Conservation (phyloP, 768 basidiomycete species). For the Phylloporus rhodoxanthus region DNA sequence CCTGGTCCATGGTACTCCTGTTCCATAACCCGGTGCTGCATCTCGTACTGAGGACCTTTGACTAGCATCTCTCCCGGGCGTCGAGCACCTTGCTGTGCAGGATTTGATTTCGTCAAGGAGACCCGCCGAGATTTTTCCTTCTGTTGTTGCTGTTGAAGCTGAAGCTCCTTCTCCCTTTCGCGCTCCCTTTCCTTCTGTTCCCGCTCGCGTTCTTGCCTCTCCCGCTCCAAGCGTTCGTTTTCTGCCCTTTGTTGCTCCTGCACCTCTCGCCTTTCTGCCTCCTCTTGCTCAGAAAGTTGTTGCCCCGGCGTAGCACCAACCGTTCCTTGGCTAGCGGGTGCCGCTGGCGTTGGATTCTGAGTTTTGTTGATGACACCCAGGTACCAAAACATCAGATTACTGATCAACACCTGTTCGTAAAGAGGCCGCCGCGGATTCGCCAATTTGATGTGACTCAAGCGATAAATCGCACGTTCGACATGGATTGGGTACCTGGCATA, state of each 20-base stretch:
- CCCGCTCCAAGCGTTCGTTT: slow-evolving; percentile 42
- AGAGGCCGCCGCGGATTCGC: slow-evolving; percentile 94
- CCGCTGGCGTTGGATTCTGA: slow-evolving; percentile 42
- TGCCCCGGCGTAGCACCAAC: slow-evolving; percentile 20
- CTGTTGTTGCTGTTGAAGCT: slow-evolving; percentile 35
- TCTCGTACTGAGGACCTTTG: slow-evolving; percentile 85
- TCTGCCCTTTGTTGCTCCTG: slow-evolving; percentile 39
- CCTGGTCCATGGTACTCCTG: slow-evolving; percentile 62
- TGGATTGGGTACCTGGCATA: slow-evolving; percentile 94
- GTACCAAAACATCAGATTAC: slow-evolving; percentile 99
- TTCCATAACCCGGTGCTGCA: slow-evolving; percentile 90
- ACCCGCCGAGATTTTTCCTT: slow-evolving; percentile 38
- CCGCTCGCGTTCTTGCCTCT: slow-evolving; percentile 51
- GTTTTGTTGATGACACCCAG: slow-evolving; percentile 95
- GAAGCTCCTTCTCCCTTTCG: slow-evolving; percentile 27
- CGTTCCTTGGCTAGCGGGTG: slow-evolving; percentile 30
- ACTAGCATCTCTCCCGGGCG: slow-evolving; percentile 84
- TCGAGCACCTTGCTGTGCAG: slow-evolving; percentile 42
- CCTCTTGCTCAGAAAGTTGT: slow-evolving; percentile 31
- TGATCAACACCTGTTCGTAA: slow-evolving; percentile 93
- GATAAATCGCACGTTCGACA: slow-evolving; percentile 96
- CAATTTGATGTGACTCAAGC: slow-evolving; percentile 96
- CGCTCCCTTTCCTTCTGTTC: slow-evolving; percentile 37
- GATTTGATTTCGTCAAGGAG: slow-evolving; percentile 63
- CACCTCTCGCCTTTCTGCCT: slow-evolving; percentile 35